Conservation (phyloP, 495 filamentous ascomycete species). For the Bombardia bombarda region DNA sequence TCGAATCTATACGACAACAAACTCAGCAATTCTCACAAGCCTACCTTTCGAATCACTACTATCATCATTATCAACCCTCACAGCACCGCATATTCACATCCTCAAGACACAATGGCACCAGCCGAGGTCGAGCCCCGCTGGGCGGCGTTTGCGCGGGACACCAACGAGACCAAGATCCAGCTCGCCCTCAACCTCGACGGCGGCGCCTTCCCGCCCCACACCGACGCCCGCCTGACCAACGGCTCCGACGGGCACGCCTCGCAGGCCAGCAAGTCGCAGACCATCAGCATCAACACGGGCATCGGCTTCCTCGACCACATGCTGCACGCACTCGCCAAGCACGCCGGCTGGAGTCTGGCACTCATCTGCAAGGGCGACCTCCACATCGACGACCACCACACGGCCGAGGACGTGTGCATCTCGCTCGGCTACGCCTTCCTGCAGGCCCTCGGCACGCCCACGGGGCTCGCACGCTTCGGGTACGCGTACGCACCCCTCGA, state of each 20-base stretch:
- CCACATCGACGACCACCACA: conserved; percentile 98
- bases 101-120: background rate
- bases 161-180: conserved; percentile 95
- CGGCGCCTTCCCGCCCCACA: conserved; percentile 62
- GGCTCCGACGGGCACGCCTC: conserved; percentile 58
- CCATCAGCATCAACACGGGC: conserved; percentile 81
- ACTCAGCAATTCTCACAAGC: no score
- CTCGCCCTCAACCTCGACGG: conserved; percentile 89
- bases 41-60: no score
- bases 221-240: conserved; percentile 32
- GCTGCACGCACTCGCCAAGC: conserved; percentile 93
- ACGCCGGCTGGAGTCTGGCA: conserved; percentile 83
- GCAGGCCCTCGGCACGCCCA: conserved; percentile 60
- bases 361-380: conserved; percentile 80
- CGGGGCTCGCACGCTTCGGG: conserved; percentile 84
- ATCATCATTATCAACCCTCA: no score
- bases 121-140: conserved; percentile 45
- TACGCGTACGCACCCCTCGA: conserved; percentile 86
- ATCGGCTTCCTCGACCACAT: conserved; percentile 99
- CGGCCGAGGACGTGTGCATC: conserved; percentile 90
- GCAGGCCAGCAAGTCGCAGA: conserved; percentile 71
- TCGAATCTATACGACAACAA: no score
- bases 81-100: conserved; percentile 1
- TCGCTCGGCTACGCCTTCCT: conserved; percentile 83
- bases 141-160: conserved; percentile 70